Base-by-base conservation (phyloP, 2,329 filamentous ascomycete genomes). In the Torrubiellomyces zombiae region DNA sequence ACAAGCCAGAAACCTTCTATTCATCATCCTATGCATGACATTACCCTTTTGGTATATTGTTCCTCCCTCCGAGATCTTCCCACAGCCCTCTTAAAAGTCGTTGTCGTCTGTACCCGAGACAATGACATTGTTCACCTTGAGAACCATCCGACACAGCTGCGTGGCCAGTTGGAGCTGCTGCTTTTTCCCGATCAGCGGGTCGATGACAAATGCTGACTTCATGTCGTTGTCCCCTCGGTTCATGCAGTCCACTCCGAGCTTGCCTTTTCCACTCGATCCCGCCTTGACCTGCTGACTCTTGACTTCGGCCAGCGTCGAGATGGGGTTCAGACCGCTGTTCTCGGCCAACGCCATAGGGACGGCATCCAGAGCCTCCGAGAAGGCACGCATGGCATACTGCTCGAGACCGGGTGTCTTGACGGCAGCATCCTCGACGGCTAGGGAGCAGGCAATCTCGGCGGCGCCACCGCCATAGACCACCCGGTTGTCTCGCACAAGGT, bases 381-480 rank as follows among this genome's bases (percentile, higher is more conserved):
- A 98, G 14, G 89, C 89, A 33, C 89, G 80, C 86, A 98, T 98
- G 37, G 86, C 85, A 53, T 98, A 98, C 56, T 98, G 89, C 57
- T 94, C 86, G 19, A 98, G 70, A n/a, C 89, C 89, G 14, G 85
- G 81, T 26, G 82, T 93, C 73, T 92, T 81, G 45, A 85, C 75
- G 21, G 86, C 86, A 14, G 82, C 86, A 42, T 94, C 85, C 54
- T 95, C 86, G 22, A 98, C 86, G 3, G 89, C 89, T 28, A 98
- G 60, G 13, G 83, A 92, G 63, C 91, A 98, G 33, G 91, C 85
- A 48, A 98, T 91, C 54, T 98, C 89, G 23, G 89, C 86, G 16
- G 89, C 81, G 54, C 91, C 89, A 42, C 89, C 89, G 37, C 89
- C 89, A 47, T 98, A 98, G 7, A 98, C 89, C 25, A 98, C 83